Conservation (phyloP, 2,329 filamentous ascomycete species). For the Trichoderma sp. region DNA sequence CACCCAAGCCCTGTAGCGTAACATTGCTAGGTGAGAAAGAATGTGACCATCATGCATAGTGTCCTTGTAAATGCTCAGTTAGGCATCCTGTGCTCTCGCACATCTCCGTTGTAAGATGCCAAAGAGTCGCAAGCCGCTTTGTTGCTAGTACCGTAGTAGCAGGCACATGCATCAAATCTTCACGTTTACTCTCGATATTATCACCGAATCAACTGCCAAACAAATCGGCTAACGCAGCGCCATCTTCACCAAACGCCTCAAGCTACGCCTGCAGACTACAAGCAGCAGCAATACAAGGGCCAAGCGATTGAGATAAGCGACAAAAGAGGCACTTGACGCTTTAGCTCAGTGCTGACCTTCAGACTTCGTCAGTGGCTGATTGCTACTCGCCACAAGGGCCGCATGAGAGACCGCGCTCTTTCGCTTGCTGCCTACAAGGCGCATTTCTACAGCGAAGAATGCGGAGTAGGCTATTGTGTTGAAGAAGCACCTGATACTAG, state of each 20-base stretch:
- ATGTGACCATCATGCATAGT: neutral
- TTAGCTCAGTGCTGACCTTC: neutral
- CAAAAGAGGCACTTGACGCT: neutral
- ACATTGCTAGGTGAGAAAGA: neutral
- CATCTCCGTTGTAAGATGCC: neutral
- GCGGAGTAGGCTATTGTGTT: neutral
- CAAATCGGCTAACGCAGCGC: neutral
- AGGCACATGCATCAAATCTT: neutral
- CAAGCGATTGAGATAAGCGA: slow-evolving; percentile 22
- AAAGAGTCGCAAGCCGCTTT: neutral
- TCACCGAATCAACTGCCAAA: neutral
- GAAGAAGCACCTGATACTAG: neutral
- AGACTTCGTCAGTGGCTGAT: neutral
- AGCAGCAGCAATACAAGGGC: neutral
- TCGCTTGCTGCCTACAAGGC: neutral
- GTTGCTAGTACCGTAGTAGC: neutral
- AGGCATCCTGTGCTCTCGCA: neutral
- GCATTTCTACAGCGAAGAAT: neutral
- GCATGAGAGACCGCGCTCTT: neutral
- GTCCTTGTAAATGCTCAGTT: neutral
- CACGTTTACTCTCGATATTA: neutral
- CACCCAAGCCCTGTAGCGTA: neutral
- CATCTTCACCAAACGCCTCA: neutral
- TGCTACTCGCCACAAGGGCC: neutral
- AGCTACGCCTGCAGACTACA: neutral